phyloP scores from a whole-genome alignment of 345 rosid genomes.

The Hirschfeldia incana region DNA sequence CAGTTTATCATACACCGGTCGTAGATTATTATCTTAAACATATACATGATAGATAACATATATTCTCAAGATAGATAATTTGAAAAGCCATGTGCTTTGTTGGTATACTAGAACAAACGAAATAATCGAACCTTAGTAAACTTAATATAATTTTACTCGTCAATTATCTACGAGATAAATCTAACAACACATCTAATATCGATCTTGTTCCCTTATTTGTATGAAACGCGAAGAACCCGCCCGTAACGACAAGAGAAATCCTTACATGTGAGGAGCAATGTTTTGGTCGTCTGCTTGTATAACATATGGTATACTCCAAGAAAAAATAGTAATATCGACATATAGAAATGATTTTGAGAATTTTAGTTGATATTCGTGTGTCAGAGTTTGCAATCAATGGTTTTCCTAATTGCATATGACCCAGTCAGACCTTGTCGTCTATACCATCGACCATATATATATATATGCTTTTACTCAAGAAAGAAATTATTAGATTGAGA shows the following conservation, averaged over 20 bases:
- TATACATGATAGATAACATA: background rate
- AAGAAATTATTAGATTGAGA: slow-evolving; percentile 13
- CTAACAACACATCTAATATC: slow-evolving; percentile 21
- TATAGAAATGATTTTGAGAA: slow-evolving; percentile 14
- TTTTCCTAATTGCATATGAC: slow-evolving; percentile 21
- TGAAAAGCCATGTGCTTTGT: slow-evolving; percentile 31
- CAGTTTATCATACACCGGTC: background rate
- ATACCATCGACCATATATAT: slow-evolving; percentile 16
- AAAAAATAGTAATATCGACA: background rate
- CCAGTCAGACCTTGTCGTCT: slow-evolving; percentile 19
- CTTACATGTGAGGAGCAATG: slow-evolving; percentile 30
- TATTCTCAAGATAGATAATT: slow-evolving; percentile 1
- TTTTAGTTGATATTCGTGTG: slow-evolving; percentile 26
- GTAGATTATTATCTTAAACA: slow-evolving; percentile 17
- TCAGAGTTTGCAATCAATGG: background rate
- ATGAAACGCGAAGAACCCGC: slow-evolving; percentile 4
- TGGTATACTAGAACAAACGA: background rate
- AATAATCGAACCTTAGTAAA: slow-evolving; percentile 6
- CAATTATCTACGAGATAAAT: background rate
- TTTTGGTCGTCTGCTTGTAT: slow-evolving; percentile 31
- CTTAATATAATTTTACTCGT: background rate
- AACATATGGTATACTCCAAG: background rate
- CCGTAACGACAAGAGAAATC: slow-evolving; percentile 20
- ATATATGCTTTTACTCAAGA: slow-evolving; percentile 7
- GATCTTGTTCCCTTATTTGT: background rate